Evolutionary conservation across 331 rosid species (phyloP).

Genomic region (Pyracantha coccinea): DNA sequence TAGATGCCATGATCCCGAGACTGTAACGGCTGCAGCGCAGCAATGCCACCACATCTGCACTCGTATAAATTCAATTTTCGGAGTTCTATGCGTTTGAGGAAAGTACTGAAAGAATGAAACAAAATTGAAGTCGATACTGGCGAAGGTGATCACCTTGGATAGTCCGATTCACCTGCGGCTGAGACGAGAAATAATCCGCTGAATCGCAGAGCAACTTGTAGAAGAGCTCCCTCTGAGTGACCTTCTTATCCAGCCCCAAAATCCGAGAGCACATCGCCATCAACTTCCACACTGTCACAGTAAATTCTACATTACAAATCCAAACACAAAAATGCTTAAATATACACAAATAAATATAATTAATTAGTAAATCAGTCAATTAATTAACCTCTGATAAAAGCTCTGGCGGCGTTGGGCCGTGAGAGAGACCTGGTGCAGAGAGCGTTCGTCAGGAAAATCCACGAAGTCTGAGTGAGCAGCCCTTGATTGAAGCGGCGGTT

Average conservation of each 20-base stretch:
- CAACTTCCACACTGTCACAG: conserved; percentile 71
- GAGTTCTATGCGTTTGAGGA: background rate
- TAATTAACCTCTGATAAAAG: conserved; percentile 65
- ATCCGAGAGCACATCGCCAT: conserved; percentile 77
- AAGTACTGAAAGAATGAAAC: background rate
- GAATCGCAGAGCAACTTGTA: conserved; percentile 79
- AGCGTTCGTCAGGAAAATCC: conserved; percentile 62
- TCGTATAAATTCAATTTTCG: background rate
- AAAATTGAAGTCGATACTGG: background rate
- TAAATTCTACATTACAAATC: background rate
- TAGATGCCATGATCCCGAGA: conserved; percentile 95
- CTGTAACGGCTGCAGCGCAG: conserved; percentile 87
- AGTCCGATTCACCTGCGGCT: conserved; percentile 65
- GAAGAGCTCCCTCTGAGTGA: conserved; percentile 86
- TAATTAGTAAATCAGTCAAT: background rate
- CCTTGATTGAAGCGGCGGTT: conserved; percentile 55
- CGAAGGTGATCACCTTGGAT: conserved; percentile 52
- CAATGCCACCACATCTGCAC: conserved; percentile 77
- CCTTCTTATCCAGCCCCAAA: conserved; percentile 66
- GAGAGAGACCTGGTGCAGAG: conserved; percentile 59
- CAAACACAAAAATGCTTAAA: background rate
- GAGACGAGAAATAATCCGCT: conserved; percentile 64
- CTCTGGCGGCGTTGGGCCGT: conserved; percentile 55
- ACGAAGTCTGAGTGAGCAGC: conserved; percentile 47
- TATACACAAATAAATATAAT: background rate